Evolutionary conservation across 106 monocot genomes (phyloP).

Genomic region (Dioscorea alata): DNA sequence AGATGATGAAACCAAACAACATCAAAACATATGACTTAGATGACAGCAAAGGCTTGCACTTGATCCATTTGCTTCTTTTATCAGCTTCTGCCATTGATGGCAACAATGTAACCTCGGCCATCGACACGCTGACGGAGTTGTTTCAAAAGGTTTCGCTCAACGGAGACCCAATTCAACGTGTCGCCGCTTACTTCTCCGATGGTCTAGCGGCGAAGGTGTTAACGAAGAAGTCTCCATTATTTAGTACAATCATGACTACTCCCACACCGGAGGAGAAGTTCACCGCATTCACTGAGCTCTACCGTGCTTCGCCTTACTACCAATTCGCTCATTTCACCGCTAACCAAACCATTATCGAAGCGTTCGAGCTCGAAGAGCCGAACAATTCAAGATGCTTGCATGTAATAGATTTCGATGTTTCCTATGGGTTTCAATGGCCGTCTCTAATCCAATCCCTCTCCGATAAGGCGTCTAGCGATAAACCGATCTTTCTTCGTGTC

Average conservation of each 20-base stretch:
- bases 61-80: slow-evolving; percentile 43
- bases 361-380: slow-evolving; percentile 33
- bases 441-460: slow-evolving; percentile 67
- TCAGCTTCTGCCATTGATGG: slow-evolving; percentile 33
- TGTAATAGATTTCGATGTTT: slow-evolving; percentile 57
- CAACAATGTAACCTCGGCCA: slow-evolving; percentile 14
- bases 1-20: slow-evolving; percentile 11
- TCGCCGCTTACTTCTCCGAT: slow-evolving; percentile 48
- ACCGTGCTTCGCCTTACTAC: slow-evolving; percentile 42
- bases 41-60: slow-evolving; percentile 17
- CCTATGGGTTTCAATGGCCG: slow-evolving; percentile 70
- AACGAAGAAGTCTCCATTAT: slow-evolving; percentile 4
- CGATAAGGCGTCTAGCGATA: slow-evolving; percentile 28
- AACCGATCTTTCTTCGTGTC: slow-evolving; percentile 34
- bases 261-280: slow-evolving; percentile 29
- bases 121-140: slow-evolving; percentile 27
- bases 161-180: slow-evolving; percentile 50
- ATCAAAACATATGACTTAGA: neutral
- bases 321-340: slow-evolving; percentile 71
- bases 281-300: slow-evolving; percentile 38
- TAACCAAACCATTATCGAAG: slow-evolving; percentile 56
- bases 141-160: slow-evolving; percentile 31
- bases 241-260: neutral
- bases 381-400: slow-evolving; percentile 25
- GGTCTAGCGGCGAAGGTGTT: slow-evolving; percentile 29